These are phyloP conservation scores for Schizophyllum commune DNA, from an alignment of 1,284 basidiomycete genomes.

Conservation along the genomic window DNA sequence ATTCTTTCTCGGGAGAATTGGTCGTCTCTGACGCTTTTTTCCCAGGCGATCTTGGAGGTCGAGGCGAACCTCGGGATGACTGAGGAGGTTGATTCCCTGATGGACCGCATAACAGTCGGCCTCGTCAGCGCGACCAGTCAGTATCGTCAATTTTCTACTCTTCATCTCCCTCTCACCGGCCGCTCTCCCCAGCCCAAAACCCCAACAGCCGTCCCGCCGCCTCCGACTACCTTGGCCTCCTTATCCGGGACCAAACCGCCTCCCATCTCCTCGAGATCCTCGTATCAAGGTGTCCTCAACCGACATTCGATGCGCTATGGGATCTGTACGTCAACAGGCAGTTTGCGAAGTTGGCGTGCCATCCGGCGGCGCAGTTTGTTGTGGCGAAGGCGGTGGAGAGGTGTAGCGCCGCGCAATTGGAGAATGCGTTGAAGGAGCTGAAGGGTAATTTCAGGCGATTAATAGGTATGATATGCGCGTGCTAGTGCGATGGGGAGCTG, in stretches of 20 bases:
- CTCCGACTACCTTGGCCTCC: conserved; percentile 72
- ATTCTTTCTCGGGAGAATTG: neutral
- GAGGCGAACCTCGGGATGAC: conserved; percentile 62
- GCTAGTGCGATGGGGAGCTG: too few relatives aligned
- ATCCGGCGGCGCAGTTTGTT: conserved; percentile 91
- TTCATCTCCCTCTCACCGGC: conserved; percentile 1
- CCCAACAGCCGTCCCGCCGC: conserved; percentile 29
- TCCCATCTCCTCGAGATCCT: conserved; percentile 84
- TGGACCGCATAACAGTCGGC: conserved; percentile 80
- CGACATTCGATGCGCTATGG: conserved; percentile 71
- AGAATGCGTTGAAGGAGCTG: conserved; percentile 32
- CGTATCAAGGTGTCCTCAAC: conserved; percentile 50
- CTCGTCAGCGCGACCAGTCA: conserved; percentile 60
- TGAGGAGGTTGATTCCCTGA: conserved; percentile 59
- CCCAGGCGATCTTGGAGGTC: conserved; percentile 70
- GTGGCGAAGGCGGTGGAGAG: conserved; percentile 71
- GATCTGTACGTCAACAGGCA: conserved; percentile 67
- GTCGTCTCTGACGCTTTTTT: conserved; percentile 1
- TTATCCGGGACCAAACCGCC: conserved; percentile 78
- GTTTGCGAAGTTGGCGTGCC: conserved; percentile 63
- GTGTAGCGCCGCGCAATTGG: conserved; percentile 46
- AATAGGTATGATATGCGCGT: conserved; percentile 35
- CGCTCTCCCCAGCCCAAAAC: conserved; percentile 26
- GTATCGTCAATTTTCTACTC: conserved; percentile 18
- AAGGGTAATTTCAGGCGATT: conserved; percentile 47